These are phyloP conservation scores for Podospora fimiseda DNA, from an alignment of 495 filamentous ascomycete genomes.

Conservation along the genomic window DNA sequence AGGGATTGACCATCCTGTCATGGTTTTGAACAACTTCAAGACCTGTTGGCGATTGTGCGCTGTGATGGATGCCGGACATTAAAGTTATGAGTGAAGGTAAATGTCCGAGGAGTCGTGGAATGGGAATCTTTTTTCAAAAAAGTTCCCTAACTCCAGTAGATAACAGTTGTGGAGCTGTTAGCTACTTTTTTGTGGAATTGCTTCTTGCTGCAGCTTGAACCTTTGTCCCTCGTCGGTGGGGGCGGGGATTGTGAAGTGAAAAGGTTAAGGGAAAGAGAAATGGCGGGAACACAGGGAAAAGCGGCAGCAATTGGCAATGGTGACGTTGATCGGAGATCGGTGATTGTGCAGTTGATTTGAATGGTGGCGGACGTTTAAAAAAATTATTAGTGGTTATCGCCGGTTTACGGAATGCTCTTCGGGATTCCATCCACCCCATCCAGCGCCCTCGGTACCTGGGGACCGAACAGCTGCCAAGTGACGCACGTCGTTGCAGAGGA, in stretches of 20 bases:
- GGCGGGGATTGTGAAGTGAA: neutral
- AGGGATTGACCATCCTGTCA: constrained; percentile 14
- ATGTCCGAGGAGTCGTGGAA: too few species aligned
- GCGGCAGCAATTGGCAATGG: neutral
- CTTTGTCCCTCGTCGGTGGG: neutral
- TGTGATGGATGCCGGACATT: constrained; percentile 13
- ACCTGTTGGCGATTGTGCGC: neutral
- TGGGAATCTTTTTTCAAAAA: too few species aligned
- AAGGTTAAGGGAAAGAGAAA: neutral
- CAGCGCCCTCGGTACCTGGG: neutral
- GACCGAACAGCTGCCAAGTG: neutral
- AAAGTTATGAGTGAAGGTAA: too few species aligned
- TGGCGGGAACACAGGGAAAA: neutral
- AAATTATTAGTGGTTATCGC: neutral
- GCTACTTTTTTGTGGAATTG: neutral
- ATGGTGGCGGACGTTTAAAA: neutral
- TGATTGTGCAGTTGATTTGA: too few species aligned
- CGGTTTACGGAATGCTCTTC: neutral
- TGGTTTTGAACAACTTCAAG: constrained; percentile 13
- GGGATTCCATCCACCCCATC: neutral
- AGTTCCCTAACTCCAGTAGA: too few species aligned
- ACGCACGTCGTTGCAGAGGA: neutral
- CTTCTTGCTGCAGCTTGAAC: neutral
- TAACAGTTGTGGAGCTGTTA: too few species aligned
- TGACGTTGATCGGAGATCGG: neutral